Conservation (phyloP, 257 asterid species). For the Misopates orontium region DNA sequence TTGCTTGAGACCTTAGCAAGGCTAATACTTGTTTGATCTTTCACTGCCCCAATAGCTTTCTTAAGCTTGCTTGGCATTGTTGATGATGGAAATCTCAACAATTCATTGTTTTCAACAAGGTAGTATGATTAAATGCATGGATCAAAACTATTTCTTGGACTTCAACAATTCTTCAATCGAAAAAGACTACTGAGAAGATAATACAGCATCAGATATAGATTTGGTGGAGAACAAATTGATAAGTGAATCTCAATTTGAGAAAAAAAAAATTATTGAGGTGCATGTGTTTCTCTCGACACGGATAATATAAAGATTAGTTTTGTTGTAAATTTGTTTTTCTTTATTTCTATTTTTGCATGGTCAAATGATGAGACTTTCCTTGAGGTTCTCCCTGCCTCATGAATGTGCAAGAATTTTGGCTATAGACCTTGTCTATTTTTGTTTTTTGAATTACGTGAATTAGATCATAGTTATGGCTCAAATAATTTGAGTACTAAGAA, state of each 20-base stretch:
- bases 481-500: too few species aligned
- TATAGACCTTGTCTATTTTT: neutral
- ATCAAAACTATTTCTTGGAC: too few species aligned
- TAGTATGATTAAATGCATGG: neutral
- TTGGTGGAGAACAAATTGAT: neutral
- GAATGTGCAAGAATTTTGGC: constrained; percentile 15
- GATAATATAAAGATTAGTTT: neutral
- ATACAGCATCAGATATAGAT: too few species aligned
- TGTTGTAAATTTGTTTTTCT: neutral
- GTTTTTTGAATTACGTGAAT: neutral
- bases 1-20: constrained; percentile 70
- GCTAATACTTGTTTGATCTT: constrained; percentile 86
- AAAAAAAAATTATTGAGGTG: too few species aligned
- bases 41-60: constrained; percentile 77
- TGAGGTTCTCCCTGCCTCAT: constrained; percentile 24
- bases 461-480: neutral
- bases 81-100: constrained; percentile 25
- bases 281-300: too few species aligned
- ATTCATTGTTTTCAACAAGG: constrained; percentile 21
- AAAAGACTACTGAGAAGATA: too few species aligned
- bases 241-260: neutral
- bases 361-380: constrained; percentile 15
- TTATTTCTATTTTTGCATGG: neutral
- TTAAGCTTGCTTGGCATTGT: constrained; percentile 79
- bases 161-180: too few species aligned